phyloP scores from a whole-genome alignment of 352 stramenopile species.

The Plasmopara muralis region DNA sequence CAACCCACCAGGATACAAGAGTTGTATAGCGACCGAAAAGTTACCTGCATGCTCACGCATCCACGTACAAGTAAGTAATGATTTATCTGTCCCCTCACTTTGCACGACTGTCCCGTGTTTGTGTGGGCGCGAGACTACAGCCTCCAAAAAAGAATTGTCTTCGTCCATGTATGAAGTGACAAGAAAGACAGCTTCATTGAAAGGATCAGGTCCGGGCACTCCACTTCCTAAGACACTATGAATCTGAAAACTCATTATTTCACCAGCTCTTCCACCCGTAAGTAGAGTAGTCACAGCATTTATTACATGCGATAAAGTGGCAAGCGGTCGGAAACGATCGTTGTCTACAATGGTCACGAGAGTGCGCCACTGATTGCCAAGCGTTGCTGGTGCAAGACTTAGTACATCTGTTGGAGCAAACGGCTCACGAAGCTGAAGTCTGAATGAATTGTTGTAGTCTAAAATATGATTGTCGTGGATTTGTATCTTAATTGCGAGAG shows the following conservation, averaged over 20 bases:
- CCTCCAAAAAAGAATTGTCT: too few species aligned
- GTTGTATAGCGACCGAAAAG: constrained; percentile 48
- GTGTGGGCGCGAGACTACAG: too few species aligned
- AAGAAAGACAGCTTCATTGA: too few species aligned
- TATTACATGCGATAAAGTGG: too few species aligned
- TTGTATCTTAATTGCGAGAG: constrained; percentile 84
- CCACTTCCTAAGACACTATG: too few species aligned
- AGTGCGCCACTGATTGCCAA: constrained; percentile 59
- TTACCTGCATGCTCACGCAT: constrained; percentile 32
- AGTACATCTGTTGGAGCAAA: constrained; percentile 16
- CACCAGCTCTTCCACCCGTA: too few species aligned
- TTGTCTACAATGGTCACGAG: constrained; percentile 73
- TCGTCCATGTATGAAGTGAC: too few species aligned
- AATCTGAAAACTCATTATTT: too few species aligned
- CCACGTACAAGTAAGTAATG: constrained; percentile 38
- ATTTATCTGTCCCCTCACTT: constrained; percentile 1
- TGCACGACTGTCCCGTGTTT: too few species aligned
- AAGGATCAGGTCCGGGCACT: too few species aligned
- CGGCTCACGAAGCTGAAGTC: constrained; percentile 17
- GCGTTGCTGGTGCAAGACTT: constrained; percentile 14
- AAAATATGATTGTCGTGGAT: constrained; percentile 88
- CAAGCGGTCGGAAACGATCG: constrained; percentile 24
- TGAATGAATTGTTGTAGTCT: constrained; percentile 65
- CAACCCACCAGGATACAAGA: constrained; percentile 53
- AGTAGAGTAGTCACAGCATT: too few species aligned